Evolutionary conservation across 1,139 yeast species (phyloP).

Genomic region (Debaryomyces robertsiae): DNA sequence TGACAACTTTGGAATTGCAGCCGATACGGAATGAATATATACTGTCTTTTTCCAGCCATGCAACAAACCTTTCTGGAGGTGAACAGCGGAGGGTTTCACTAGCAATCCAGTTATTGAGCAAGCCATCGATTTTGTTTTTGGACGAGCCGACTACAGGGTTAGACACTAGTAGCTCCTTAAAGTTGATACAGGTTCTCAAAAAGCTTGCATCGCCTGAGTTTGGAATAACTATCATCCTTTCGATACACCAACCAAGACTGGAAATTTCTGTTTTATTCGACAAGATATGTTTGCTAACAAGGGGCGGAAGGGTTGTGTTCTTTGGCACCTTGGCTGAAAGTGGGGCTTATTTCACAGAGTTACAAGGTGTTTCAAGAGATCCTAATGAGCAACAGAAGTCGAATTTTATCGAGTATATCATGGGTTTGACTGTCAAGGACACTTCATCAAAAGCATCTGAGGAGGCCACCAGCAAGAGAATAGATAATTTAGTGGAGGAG

Average conservation of each 20-base stretch:
- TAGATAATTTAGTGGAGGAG: conserved; percentile 43
- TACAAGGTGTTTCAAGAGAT: conserved; percentile 32
- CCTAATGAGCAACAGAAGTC: conserved; percentile 13
- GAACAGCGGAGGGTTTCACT: conserved; percentile 78
- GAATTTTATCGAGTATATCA: conserved; percentile 60
- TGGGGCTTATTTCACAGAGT: conserved; percentile 50
- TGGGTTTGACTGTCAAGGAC: conserved; percentile 74
- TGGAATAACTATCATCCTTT: conserved; percentile 72
- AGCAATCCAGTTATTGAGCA: conserved; percentile 75
- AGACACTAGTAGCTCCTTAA: conserved; percentile 75
- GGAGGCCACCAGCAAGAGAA: conserved; percentile 41
- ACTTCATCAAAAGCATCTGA: conserved; percentile 48
- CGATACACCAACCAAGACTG: conserved; percentile 84
- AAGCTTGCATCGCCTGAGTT: conserved; percentile 48
- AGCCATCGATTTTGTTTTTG: conserved; percentile 73
- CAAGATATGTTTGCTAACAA: conserved; percentile 66
- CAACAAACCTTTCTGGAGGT: conserved; percentile 74
- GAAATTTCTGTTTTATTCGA: conserved; percentile 73
- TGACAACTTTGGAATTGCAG: conserved; percentile 60
- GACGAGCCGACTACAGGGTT: conserved; percentile 93
- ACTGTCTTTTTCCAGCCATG: conserved; percentile 45
- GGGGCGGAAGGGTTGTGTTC: conserved; percentile 65
- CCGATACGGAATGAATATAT: conserved; percentile 63
- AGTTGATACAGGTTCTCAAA: conserved; percentile 64
- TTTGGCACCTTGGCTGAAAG: conserved; percentile 54